A percentile compares a stretch with the other conserved stretches of the same genome.
Conservation (phyloP, 441 rosid genomes). For the Flueggea neowawraea region DNA sequence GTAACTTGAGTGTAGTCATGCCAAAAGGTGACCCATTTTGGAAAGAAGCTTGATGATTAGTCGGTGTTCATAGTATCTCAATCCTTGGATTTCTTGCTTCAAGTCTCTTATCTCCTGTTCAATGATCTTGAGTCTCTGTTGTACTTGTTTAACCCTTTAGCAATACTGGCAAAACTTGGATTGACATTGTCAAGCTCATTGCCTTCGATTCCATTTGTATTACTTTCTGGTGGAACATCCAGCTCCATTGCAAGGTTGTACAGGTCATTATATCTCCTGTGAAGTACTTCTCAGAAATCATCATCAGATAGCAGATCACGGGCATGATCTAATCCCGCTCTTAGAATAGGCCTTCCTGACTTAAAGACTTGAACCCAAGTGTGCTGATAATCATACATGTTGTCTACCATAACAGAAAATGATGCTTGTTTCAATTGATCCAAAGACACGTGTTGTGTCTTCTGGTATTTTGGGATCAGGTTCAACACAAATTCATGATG, state of each 20-base stretch:
- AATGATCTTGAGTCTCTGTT: slow-evolving; percentile 86
- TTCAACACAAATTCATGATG: slow-evolving; percentile 65
- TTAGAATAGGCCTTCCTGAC: slow-evolving; percentile 55
- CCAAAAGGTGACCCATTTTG: slow-evolving; percentile 92
- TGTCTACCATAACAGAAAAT: slow-evolving; percentile 83
- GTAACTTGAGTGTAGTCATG: slow-evolving; percentile 78
- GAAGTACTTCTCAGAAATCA: slow-evolving; percentile 88
- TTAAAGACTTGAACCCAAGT: slow-evolving; percentile 75
- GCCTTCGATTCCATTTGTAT: slow-evolving; percentile 43
- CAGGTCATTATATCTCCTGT: slow-evolving; percentile 77
- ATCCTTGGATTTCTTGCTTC: slow-evolving; percentile 96
- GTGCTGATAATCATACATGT: slow-evolving; percentile 94
- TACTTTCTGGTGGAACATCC: slow-evolving; percentile 62
- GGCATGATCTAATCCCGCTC: slow-evolving; percentile 78
- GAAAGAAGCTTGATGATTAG: slow-evolving; percentile 86
- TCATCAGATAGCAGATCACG: slow-evolving; percentile 90
- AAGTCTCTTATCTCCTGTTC: slow-evolving; percentile 95
- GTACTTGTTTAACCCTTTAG: slow-evolving; percentile 81
- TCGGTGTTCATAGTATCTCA: slow-evolving; percentile 85
- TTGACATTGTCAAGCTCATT: slow-evolving; percentile 63
- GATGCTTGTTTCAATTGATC: slow-evolving; percentile 77
- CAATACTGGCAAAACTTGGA: slow-evolving; percentile 81
- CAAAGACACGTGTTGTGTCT: slow-evolving; percentile 57
- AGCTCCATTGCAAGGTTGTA: slow-evolving; percentile 83
- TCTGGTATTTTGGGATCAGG: slow-evolving; percentile 71